Base-by-base conservation (phyloP, 768 basidiomycete genomes). In the Arthromyces matolae region DNA sequence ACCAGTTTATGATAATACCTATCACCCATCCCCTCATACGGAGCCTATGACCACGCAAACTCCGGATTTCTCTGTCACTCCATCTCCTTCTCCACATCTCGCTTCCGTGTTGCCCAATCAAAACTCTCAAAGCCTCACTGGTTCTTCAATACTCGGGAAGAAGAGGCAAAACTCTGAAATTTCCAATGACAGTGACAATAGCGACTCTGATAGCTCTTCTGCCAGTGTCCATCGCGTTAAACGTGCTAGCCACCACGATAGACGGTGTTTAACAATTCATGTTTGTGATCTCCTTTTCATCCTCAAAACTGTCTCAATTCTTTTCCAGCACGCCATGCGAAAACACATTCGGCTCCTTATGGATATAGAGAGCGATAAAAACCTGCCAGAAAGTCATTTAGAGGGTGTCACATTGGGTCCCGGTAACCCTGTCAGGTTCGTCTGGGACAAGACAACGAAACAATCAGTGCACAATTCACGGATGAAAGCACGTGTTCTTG, bases 401-500 rank as follows among this genome's bases (percentile, higher is more conserved):
- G 86, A 89, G 57, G 82, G 79, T 13, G 67, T 62, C 9, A 56
- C 65, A 3, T 56, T 81, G 1, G 68, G 64, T 2, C 57, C 69
- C 9, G 60, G 71, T 18, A 75, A 81, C n/a, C 77, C 84, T 1
- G 71, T 89, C 12, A 81, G 86, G 16, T 89, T 89, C 53, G 81
- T 87, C 4, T 89, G 87, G 87, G 80, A 84, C 51, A 86, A 86
- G 61, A 89, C 87, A 2, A 71, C 77, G 9, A 85, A 81, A 50
- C 84, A 88, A 56, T 89, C 86, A 1, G 74, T 80, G 16, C 86
- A 88, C 57, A 89, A 89, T 49, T 70, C 73, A 8, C 74, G 77
- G 12, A 88, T 88, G 86, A 88, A 84, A 66, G 64, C 71, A 13
- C 79, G 81, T 8, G 62, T 87, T 7, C 60, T 88, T 18, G 68